phyloP scores from a whole-genome alignment of 2,329 filamentous ascomycete genomes.

The Ophiosphaerella narmari region DNA sequence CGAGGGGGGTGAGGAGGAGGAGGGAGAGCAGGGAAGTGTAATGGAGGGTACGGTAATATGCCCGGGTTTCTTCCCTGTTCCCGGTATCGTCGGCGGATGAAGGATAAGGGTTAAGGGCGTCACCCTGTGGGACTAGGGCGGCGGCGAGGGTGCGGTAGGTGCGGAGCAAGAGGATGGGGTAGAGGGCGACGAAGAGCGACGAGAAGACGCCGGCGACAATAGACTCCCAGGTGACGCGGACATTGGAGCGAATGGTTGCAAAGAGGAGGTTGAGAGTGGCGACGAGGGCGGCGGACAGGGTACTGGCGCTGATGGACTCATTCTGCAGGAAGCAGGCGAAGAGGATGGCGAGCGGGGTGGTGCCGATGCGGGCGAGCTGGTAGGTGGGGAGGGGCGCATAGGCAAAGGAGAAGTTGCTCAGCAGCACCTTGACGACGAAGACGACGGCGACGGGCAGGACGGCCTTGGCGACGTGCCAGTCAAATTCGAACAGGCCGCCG shows the following conservation, averaged over 20 bases:
- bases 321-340: conserved; percentile 54
- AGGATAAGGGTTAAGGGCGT: conserved; percentile 49
- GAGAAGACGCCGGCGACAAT: conserved; percentile 58
- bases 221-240: conserved; percentile 57
- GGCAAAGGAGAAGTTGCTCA: conserved; percentile 61
- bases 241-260: conserved; percentile 52
- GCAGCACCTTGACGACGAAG: conserved; percentile 56
- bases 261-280: conserved; percentile 58
- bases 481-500: conserved; percentile 60
- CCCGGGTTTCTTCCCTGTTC: conserved; percentile 54
- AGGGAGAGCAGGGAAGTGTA: conserved; percentile 58
- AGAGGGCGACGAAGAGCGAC: conserved; percentile 57
- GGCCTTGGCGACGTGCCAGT: conserved; percentile 52
- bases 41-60: conserved; percentile 58
- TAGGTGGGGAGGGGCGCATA: conserved; percentile 59
- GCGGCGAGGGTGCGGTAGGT: conserved; percentile 56
- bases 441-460: conserved; percentile 56
- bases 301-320: conserved; percentile 53
- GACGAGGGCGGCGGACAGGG: conserved; percentile 56
- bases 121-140: conserved; percentile 50
- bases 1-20: conserved; percentile 54
- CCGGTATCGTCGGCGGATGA: conserved; percentile 33
- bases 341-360: conserved; percentile 55
- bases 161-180: conserved; percentile 56
- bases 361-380: conserved; percentile 57